Percentiles rank a stretch among this genome's conserved stretches.
phyloP scores from a whole-genome alignment of 495 filamentous ascomycete genomes.

The Podospora anserina region DNA sequence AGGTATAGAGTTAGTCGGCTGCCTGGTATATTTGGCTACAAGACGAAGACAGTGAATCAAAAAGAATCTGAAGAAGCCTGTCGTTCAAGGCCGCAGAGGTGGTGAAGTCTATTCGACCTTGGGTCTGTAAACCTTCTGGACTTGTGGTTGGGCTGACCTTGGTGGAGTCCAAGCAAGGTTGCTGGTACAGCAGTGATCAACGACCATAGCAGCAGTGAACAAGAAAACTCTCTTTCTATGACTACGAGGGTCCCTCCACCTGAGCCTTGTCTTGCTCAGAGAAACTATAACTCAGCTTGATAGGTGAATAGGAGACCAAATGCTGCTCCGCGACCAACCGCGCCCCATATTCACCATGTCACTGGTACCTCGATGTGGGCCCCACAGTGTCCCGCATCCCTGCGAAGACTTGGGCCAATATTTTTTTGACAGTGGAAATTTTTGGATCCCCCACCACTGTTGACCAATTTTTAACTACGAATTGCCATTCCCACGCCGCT shows the following conservation, averaged over 20 bases:
- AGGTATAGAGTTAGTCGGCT: neutral
- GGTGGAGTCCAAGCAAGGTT: neutral
- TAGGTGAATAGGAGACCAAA: neutral
- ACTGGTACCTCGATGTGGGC: conserved; percentile 3
- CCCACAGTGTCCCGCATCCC: conserved; percentile 1
- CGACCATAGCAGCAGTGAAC: neutral
- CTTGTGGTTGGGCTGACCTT: neutral
- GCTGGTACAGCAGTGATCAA: neutral
- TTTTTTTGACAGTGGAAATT: conserved; percentile 24
- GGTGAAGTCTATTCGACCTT: neutral
- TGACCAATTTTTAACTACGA: conserved; percentile 13
- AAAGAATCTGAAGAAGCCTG: too few relatives aligned
- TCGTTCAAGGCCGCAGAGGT: neutral
- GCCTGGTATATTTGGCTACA: too few relatives aligned
- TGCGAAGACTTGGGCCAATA: conserved; percentile 14
- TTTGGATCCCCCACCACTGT: conserved; percentile 22
- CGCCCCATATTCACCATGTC: neutral
- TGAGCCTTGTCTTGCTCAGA: neutral
- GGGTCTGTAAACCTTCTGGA: neutral
- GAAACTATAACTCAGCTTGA: neutral
- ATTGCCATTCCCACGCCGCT: conserved; percentile 14
- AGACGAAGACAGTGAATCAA: too few relatives aligned
- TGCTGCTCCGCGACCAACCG: neutral
- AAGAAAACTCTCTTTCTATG: neutral
- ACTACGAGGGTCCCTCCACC: neutral